phyloP scores from a whole-genome alignment of 2,329 filamentous ascomycete genomes.

The Pseudofabraea citricarpa region DNA sequence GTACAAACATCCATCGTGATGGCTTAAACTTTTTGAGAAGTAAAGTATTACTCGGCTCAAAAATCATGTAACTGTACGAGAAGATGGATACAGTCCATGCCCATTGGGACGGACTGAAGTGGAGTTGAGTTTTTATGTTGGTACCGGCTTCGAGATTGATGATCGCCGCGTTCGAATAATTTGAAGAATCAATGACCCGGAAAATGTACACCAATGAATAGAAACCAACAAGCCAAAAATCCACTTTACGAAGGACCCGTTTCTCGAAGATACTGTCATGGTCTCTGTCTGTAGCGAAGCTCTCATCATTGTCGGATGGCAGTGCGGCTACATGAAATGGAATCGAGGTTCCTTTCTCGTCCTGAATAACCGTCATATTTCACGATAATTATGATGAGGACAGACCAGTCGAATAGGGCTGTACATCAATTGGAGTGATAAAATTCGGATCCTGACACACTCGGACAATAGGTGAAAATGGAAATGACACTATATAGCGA shows the following conservation, averaged over 20 bases:
- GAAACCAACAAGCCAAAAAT: constrained; percentile 28
- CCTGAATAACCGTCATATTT: not conserved
- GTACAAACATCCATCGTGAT: constrained; percentile 26
- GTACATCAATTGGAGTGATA: no score
- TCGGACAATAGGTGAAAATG: no score
- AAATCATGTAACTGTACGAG: constrained; percentile 34
- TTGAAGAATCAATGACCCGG: constrained; percentile 33
- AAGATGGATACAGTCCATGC: constrained; percentile 36
- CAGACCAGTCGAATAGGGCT: no score
- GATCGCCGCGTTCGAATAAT: constrained; percentile 36
- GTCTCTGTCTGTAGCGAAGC: no score
- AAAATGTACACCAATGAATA: constrained; percentile 35
- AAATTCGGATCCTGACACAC: no score
- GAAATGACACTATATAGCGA: no score
- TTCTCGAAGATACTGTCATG: constrained; percentile 22
- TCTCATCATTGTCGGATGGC: not conserved
- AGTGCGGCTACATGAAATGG: not conserved
- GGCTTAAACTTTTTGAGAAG: constrained; percentile 29
- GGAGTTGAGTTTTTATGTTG: constrained; percentile 34
- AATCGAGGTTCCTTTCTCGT: not conserved
- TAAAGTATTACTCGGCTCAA: constrained; percentile 34
- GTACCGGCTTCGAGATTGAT: constrained; percentile 35
- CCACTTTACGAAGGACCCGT: constrained; percentile 29
- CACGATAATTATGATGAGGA: no score
- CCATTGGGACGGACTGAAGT: constrained; percentile 29